Conservation (phyloP, 331 rosid species). For the Acacia concinna region DNA sequence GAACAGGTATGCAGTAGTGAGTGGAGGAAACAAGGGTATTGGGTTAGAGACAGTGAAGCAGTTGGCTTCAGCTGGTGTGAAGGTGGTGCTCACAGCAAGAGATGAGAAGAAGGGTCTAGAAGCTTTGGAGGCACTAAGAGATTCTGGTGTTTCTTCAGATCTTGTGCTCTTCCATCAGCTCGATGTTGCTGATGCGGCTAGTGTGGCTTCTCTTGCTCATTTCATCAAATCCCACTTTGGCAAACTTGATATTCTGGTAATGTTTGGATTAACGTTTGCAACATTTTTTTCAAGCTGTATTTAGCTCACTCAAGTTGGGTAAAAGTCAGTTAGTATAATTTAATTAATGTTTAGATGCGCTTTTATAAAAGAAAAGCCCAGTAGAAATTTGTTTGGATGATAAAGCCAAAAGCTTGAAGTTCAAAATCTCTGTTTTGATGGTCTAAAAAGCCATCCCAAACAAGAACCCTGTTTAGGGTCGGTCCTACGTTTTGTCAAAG, state of each 20-base stretch:
- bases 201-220: not conserved
- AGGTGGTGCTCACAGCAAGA: not conserved
- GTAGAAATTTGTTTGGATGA: no score
- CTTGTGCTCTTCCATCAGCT: not conserved
- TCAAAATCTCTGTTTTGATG: no score
- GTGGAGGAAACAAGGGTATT: not conserved
- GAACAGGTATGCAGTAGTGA: not conserved
- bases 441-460: no score
- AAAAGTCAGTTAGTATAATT: no score
- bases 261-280: no score
- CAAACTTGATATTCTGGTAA: slow-evolving; percentile 5
- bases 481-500: no score
- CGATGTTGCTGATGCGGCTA: not conserved
- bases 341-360: no score
- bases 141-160: not conserved
- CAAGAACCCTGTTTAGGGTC: no score
- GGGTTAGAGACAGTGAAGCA: not conserved
- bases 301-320: no score
- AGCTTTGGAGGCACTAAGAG: not conserved
- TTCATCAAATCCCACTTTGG: not conserved
- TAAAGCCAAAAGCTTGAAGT: no score
- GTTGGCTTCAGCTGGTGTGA: not conserved
- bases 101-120: slow-evolving; percentile 8
- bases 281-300: no score
- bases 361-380: no score